Evolutionary conservation across 225 moss, liverwort and hornwort species (phyloP).

Genomic region (Ulota crispa): DNA sequence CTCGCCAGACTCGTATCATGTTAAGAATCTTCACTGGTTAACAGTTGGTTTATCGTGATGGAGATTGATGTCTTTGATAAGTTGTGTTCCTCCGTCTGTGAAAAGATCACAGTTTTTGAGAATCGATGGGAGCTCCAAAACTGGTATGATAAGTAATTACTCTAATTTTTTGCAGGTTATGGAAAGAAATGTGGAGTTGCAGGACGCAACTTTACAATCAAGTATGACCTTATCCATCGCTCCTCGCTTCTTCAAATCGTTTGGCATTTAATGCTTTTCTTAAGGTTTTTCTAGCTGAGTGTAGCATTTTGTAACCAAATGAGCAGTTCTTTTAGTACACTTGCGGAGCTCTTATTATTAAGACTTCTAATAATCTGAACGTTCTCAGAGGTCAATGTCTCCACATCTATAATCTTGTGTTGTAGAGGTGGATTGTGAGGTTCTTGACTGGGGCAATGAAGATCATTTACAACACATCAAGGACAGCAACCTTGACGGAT

Average conservation of each 20-base stretch:
- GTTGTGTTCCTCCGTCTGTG: not conserved
- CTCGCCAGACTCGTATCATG: not conserved
- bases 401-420: not conserved
- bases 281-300: not conserved
- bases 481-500: constrained; percentile 62
- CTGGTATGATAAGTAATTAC: not conserved
- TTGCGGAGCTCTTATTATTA: not conserved
- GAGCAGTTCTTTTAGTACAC: not conserved
- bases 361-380: not conserved
- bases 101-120: not conserved
- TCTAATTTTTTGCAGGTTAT: constrained; percentile 61
- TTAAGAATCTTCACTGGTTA: not conserved
- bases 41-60: not conserved
- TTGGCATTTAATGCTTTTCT: not conserved
- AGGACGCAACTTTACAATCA: constrained; percentile 29
- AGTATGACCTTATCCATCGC: constrained; percentile 31
- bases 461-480: constrained; percentile 57
- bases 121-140: not conserved
- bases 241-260: not conserved
- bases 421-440: constrained; percentile 71
- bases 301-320: not conserved
- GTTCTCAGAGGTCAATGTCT: not conserved
- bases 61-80: not conserved
- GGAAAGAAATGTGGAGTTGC: constrained; percentile 81
- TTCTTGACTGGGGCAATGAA: constrained; percentile 79